Evolutionary conservation across 345 rosid species (phyloP).

Genomic region (Trapa incisa): DNA sequence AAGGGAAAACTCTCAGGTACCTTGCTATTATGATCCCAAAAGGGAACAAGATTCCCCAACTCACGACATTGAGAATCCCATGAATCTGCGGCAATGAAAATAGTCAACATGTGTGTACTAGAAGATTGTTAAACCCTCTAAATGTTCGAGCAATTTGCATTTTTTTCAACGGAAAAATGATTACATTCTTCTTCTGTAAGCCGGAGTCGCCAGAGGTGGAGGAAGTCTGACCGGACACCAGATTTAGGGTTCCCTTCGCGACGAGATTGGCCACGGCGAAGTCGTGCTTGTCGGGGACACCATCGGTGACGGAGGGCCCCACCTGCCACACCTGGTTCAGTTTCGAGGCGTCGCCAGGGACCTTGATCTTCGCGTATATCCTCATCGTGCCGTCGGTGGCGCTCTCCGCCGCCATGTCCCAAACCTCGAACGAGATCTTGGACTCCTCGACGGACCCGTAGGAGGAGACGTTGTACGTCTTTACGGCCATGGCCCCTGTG

Average conservation of each 20-base stretch:
- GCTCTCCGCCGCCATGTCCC: conserved; percentile 33
- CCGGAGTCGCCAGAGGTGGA: conserved; percentile 11
- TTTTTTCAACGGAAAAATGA: not conserved
- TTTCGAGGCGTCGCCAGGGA: conserved; percentile 29
- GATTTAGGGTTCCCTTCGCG: conserved; percentile 14
- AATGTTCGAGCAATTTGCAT: not conserved
- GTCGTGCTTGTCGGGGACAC: conserved; percentile 24
- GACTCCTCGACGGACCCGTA: conserved; percentile 14
- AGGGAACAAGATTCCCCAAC: conserved; percentile 84
- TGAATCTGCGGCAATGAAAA: conserved; percentile 37
- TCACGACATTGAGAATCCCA: conserved; percentile 73
- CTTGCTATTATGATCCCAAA: conserved; percentile 59
- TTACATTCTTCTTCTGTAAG: conserved; percentile 47
- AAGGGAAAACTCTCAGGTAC: conserved; percentile 48
- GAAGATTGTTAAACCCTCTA: too few relatives aligned
- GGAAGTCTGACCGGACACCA: conserved; percentile 8
- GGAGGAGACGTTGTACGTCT: conserved; percentile 40
- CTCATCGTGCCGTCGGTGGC: conserved; percentile 18
- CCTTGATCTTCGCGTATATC: conserved; percentile 43
- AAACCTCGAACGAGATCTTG: conserved; percentile 38
- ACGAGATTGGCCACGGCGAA: conserved; percentile 13
- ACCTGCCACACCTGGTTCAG: conserved; percentile 91
- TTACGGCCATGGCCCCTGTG: conserved; percentile 17
- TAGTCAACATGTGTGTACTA: too few relatives aligned
- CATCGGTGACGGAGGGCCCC: conserved; percentile 32